Evolutionary conservation across 2,329 filamentous ascomycete species (phyloP), one percentile per base, ranked within the genome.

Genomic region (Fusarium setosum): DNA sequence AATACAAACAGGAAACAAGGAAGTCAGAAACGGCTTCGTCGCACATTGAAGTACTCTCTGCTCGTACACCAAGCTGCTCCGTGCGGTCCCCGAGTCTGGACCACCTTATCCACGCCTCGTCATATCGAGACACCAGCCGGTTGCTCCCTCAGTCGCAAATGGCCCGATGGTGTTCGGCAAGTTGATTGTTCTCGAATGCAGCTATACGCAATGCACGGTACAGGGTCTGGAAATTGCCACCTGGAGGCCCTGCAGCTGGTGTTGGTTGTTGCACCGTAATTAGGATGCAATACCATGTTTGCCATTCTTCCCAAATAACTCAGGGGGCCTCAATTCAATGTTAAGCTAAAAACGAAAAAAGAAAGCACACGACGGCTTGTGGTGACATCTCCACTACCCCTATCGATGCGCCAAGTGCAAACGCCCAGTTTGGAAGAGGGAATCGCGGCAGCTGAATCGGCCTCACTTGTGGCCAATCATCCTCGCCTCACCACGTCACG

Each of bases 241-340:
- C 40, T 56, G 40, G 40, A 55, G 50, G 38, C 50, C 54, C 41
- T n/a, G n/a, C n/a, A n/a, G n/a, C n/a, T 40, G 32, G 32, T 44
- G 23, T 42, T 38, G 38, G 29, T 31, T 44, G 48, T 50, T 65
- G 24, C 44, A 44, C 53, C 21, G 35, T 26, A 48, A 65, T 63
- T 49, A 37, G 29, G 59, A 54, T 55, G 52, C 23, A 48, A 53
- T 65, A 41, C 29, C 26, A 54, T 58, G 59, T 67, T 68, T 70
- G 48, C 50, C 56, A 32, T 55, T 17, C 13, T 32, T n/a, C 29
- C 23, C 31, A 45, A 29, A 50, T 49, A 17, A 21, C 32, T 50
- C 64, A 52, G 38, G 21, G 51, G 49, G 34, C 26, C 35, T 32
- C 26, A 35, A 65, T 42, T 18, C 12, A 26, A 31, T 12, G 26